Base-by-base conservation (phyloP, 306 rosid genomes). In the Crataegus laevigata region DNA sequence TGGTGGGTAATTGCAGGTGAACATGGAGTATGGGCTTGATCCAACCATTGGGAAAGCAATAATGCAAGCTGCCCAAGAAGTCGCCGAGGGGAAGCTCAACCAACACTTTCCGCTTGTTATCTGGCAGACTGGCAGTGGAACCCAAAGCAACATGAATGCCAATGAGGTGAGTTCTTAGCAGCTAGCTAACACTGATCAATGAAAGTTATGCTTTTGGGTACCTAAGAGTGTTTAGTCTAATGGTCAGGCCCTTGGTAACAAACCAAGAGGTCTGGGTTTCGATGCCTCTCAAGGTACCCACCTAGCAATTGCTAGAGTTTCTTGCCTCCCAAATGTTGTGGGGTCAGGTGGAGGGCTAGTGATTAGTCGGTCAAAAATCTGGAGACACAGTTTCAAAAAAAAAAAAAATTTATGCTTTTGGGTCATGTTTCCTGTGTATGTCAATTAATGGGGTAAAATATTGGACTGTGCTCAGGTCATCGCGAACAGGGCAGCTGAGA, bases 81-180 rank as follows among this genome's bases (percentile, higher is more conserved):
- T 96, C 3, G 99, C 99, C 0, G 98, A 96, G 77, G 99, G 99
- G 63, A 96, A 96, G 84, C 89, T 92, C 3, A 96, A 92, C 62
- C 93, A 96, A 54, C 97, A 96, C 75, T 92, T 96, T 66, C 99
- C 98, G 11, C 97, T 96, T 19, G 99, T 96, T 84, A 96, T 96
- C 15, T 96, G 99, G 99, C 99, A 96, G 80, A 96, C 99, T 76
- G 99, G 99, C 42, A 96, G 99, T 84, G 99, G 98, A 68, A 96
- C 98, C 32, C 99, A 96, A 75, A 96, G 98, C 78, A 96, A 96
- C 85, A 96, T 96, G 99, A 96, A 96, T 76, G 99, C 97, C 72
- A 96, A 96, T 64, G 99, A 96, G 97, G 96, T 92, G 69, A 1
- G 43, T 51, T 8, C 61, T 57, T 57, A 57, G 6, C 61, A 57